Evolutionary conservation across 164 flowering plant genomes (phyloP).

Genomic region (Cinnamomum chago): DNA sequence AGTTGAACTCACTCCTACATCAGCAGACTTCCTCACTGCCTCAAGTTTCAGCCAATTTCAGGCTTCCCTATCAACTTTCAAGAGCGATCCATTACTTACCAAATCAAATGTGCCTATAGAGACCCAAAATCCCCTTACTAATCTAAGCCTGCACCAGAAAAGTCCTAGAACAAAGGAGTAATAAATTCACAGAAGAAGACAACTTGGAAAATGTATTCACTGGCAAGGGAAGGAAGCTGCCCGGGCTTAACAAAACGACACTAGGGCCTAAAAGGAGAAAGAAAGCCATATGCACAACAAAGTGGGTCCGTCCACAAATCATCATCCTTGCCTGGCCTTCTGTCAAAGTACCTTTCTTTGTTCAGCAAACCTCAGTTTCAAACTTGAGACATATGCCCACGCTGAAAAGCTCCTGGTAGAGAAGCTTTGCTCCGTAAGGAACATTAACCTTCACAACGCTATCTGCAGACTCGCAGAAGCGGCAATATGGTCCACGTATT

Average conservation of each 20-base stretch:
- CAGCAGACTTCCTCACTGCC: too few relatives aligned
- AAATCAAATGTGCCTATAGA: too few relatives aligned
- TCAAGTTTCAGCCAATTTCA: too few relatives aligned
- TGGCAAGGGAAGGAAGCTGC: too few relatives aligned
- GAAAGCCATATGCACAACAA: neutral
- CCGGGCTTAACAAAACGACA: neutral
- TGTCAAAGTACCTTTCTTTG: neutral
- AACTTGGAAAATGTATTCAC: too few relatives aligned
- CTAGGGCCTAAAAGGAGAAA: neutral
- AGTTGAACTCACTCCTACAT: too few relatives aligned
- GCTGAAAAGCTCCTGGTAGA: slow-evolving; percentile 87
- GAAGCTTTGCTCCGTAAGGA: slow-evolving; percentile 90
- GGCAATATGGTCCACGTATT: slow-evolving; percentile 78
- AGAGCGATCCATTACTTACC: too few relatives aligned
- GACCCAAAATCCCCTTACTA: too few relatives aligned
- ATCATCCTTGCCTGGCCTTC: neutral
- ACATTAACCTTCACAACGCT: slow-evolving; percentile 62
- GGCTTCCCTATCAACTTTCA: too few relatives aligned
- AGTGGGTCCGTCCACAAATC: neutral
- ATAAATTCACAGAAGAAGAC: too few relatives aligned
- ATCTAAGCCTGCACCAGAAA: too few relatives aligned
- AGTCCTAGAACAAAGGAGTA: too few relatives aligned
- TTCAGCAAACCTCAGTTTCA: slow-evolving; percentile 40
- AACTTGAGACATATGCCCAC: slow-evolving; percentile 86
- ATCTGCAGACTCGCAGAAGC: slow-evolving; percentile 65